Evolutionary conservation across 495 filamentous ascomycete species (phyloP).

Genomic region (Stereocaulon alpinum): DNA sequence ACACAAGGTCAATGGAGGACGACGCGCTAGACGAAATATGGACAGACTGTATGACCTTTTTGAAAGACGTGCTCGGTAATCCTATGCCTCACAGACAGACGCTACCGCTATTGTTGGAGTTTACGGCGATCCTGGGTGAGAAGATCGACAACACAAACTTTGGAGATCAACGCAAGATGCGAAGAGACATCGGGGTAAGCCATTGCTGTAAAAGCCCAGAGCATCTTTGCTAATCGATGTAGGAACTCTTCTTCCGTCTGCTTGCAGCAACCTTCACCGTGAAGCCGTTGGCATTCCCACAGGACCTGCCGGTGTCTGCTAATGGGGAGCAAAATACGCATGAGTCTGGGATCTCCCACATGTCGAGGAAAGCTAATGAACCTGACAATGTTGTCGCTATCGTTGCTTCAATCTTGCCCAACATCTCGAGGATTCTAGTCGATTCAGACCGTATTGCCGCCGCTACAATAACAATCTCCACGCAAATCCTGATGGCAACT

Average conservation of each 20-base stretch:
- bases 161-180: conserved; percentile 89
- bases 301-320: conserved; percentile 28
- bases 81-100: conserved; percentile 91
- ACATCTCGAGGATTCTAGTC: conserved; percentile 73
- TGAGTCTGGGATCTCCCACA: not conserved
- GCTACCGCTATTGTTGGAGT: conserved; percentile 76
- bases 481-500: conserved; percentile 69
- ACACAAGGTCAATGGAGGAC: conserved; percentile 81
- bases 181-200: conserved; percentile 78
- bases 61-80: conserved; percentile 83
- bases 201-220: not conserved
- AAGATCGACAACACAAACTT: conserved; percentile 98
- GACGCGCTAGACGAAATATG: conserved; percentile 99
- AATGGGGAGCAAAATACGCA: conserved; percentile 2
- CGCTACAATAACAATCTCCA: conserved; percentile 69
- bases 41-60: conserved; percentile 84
- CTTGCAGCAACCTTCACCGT: conserved; percentile 88
- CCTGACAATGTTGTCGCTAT: conserved; percentile 75
- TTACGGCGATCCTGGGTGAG: conserved; percentile 76
- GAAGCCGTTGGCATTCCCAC: conserved; percentile 54
- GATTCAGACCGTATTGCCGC: conserved; percentile 74
- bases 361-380: conserved; percentile 25
- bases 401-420: conserved; percentile 65
- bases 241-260: conserved; percentile 84
- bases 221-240: conserved; percentile 23